phyloP scores from a whole-genome alignment of 164 flowering plant species.

The Vitis labrusca region DNA sequence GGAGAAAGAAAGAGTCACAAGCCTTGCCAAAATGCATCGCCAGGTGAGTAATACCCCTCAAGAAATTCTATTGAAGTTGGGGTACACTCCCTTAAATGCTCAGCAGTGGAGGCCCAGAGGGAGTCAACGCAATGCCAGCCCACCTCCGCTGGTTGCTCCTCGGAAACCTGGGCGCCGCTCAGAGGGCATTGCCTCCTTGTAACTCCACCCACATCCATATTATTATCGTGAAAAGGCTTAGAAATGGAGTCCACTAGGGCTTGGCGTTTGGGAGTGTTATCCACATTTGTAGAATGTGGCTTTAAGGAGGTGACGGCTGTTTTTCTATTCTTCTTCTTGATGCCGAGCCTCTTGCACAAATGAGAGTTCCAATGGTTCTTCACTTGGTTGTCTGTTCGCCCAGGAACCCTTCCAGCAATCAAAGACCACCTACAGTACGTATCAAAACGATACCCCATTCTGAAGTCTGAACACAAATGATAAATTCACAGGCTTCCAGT shows the following conservation, averaged over 20 bases:
- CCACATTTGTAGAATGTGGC: not conserved
- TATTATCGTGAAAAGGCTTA: no score
- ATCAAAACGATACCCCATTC: not conserved
- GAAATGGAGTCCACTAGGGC: no score
- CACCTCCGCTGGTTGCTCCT: not conserved
- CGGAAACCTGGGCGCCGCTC: not conserved
- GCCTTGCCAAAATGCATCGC: constrained; percentile 2
- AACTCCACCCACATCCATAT: no score
- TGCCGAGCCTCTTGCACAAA: constrained; percentile 21
- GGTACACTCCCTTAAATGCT: not conserved
- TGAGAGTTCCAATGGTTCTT: constrained; percentile 27
- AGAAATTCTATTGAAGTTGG: not conserved
- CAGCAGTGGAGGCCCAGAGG: not conserved
- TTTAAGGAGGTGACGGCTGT: not conserved
- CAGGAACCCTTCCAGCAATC: constrained; percentile 21
- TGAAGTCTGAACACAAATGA: not conserved
- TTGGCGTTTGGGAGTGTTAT: not conserved
- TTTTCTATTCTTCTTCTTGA: constrained; percentile 5
- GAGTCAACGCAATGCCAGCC: not conserved
- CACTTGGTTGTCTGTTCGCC: constrained; percentile 26
- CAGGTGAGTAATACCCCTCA: not conserved
- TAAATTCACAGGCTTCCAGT: not conserved
- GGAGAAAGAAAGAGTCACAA: not conserved
- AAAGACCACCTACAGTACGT: constrained; percentile 18
- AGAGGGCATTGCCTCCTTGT: no score